phyloP scores from a whole-genome alignment of 805 yeast species.

The Lachancea quebecensis region DNA sequence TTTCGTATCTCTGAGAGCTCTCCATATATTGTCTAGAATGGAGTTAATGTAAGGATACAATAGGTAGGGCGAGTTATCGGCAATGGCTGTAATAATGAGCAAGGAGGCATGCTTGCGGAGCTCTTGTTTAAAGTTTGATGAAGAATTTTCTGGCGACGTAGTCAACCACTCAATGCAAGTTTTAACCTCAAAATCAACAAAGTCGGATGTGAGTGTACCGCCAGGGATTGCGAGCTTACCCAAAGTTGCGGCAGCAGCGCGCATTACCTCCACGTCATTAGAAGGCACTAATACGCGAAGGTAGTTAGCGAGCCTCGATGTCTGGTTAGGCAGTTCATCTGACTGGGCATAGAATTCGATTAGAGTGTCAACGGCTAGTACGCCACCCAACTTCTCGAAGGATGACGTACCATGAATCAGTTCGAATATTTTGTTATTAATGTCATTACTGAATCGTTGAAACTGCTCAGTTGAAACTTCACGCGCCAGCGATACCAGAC shows the following conservation, averaged over 20 bases:
- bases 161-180: constrained; percentile 87
- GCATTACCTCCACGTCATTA: constrained; percentile 77
- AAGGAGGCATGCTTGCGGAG: constrained; percentile 87
- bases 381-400: constrained; percentile 77
- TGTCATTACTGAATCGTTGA: constrained; percentile 72
- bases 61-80: constrained; percentile 79
- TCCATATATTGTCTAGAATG: constrained; percentile 79
- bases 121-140: constrained; percentile 65
- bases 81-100: constrained; percentile 72
- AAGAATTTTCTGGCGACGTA: constrained; percentile 35
- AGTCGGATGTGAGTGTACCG: constrained; percentile 81
- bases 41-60: constrained; percentile 71
- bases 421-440: constrained; percentile 82
- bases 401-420: constrained; percentile 69
- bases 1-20: constrained; percentile 76
- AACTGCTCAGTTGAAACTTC: constrained; percentile 80
- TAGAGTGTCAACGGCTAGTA: constrained; percentile 81
- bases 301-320: constrained; percentile 87
- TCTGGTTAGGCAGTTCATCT: constrained; percentile 80
- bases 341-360: constrained; percentile 78
- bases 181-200: constrained; percentile 88
- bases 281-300: constrained; percentile 73
- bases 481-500: constrained; percentile 65
- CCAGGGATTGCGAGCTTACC: constrained; percentile 89
- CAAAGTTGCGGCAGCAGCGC: constrained; percentile 75